These are phyloP conservation scores for Rhodotorula graminis DNA, from an alignment of 768 basidiomycete genomes.

Conservation along the genomic window DNA sequence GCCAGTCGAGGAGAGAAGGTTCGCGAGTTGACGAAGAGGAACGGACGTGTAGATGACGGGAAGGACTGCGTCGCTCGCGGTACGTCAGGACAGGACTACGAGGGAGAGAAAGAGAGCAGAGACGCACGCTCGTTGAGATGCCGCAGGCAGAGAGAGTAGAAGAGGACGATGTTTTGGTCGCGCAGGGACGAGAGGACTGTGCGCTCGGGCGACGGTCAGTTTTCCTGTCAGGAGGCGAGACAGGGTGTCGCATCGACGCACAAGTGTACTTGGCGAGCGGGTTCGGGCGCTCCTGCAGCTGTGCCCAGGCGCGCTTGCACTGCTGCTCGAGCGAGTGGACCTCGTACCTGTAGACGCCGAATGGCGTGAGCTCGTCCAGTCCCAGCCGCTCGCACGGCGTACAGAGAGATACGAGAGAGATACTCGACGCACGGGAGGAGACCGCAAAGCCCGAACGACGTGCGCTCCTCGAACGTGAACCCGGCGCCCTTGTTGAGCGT, in stretches of 20 bases:
- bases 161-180: constrained; percentile 71
- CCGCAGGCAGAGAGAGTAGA: constrained; percentile 61
- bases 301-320: constrained; percentile 61
- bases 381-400: neutral
- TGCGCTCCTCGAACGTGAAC: constrained; percentile 65
- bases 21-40: neutral
- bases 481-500: constrained; percentile 59
- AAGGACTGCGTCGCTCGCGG: constrained; percentile 31
- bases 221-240: no score
- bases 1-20: no score
- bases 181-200: constrained; percentile 51
- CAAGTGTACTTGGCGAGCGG: constrained; percentile 33
- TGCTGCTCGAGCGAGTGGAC: constrained; percentile 70
- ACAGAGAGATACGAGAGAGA: neutral
- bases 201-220: neutral
- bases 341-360: constrained; percentile 40
- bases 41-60: constrained; percentile 60
- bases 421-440: constrained; percentile 47
- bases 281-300: constrained; percentile 18
- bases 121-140: constrained; percentile 58
- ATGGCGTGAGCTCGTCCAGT: no score
- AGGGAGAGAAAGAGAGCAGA: constrained; percentile 42
- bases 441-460: constrained; percentile 57
- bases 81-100: constrained; percentile 40
- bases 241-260: neutral